Evolutionary conservation across 129 eudicot genomes (phyloP), one percentile per base, ranked within the genome.

Genomic region (Silybum marianum): DNA sequence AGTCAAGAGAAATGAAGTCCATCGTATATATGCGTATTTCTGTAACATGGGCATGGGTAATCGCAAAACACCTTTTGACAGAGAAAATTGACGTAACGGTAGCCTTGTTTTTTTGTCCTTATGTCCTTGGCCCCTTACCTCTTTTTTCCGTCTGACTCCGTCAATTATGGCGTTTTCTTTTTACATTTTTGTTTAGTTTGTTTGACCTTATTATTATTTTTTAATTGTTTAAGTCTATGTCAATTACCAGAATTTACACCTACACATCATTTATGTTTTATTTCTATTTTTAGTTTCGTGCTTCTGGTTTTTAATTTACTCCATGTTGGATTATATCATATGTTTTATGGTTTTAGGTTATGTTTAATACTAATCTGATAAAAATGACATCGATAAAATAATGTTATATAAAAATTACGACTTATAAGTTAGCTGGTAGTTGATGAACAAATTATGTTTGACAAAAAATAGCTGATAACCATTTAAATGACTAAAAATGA

Each of bases 31-130:
- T 51, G n/a, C 7, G 9, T 18, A 14, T 16, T 51, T 54, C 65
- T 54, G 21, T 48, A 48, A 3, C 18, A 58, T 30, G 32, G 7
- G 69, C 60, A 76, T 39, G 26, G 81, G 54, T 71, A 63, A 48
- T 75, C 81, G 32, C 73, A 77, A 77, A 40, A 38, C 21, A 24
- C 1, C 44, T 82, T 78, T 71, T 39, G 74, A 83, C 81, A 72
- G 85, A 72, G 38, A 68, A 38, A 83, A 75, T 83, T 63, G 90
- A 81, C 86, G 74, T 87, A 81, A 87, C 88, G 86, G 84, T 73
- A 78, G 66, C 19, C 51, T 75, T 34, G 34, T 9, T 62, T 74
- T 69, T 84, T 81, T 84, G 88, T 84, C 81, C 23, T 21, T 48
- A 18, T 25, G 19, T 70, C 80, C 71, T 78, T 82, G 79, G 76